Conservation (phyloP, 2,329 filamentous ascomycete species). For the Chaetoscypha palmicola region DNA sequence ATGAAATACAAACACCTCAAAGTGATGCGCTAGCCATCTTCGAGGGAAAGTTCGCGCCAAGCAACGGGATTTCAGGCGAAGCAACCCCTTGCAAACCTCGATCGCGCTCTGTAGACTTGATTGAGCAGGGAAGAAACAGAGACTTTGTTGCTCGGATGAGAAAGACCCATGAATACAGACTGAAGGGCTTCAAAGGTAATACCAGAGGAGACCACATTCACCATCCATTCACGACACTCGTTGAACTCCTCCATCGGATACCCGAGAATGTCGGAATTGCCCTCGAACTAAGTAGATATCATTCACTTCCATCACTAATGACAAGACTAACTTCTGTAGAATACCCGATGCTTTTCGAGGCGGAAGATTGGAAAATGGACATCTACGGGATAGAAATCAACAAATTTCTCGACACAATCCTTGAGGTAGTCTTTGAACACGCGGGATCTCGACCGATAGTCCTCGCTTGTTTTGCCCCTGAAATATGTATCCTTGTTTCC, state of each 20-base stretch:
- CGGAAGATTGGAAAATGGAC: constrained; percentile 13
- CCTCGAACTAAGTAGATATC: constrained; percentile 3
- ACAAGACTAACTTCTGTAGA: constrained; percentile 4
- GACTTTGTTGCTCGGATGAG: constrained; percentile 9
- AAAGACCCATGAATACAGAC: constrained; percentile 8
- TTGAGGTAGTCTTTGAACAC: constrained; percentile 1
- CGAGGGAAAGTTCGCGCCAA: neutral
- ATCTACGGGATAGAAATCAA: constrained; percentile 8
- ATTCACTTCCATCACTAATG: neutral
- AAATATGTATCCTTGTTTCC: constrained; percentile 12
- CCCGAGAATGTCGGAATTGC: constrained; percentile 6
- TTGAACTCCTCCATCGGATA: constrained; percentile 9
- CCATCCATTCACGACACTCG: constrained; percentile 9
- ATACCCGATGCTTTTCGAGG: constrained; percentile 15
- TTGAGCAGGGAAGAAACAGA: constrained; percentile 1
- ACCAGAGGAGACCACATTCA: constrained; percentile 11
- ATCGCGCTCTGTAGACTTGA: constrained; percentile 6
- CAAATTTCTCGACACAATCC: constrained; percentile 7
- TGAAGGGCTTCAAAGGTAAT: constrained; percentile 14
- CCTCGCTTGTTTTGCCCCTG: constrained; percentile 10
- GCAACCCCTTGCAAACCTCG: neutral
- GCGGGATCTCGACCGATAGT: constrained; percentile 5
- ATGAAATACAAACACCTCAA: constrained; percentile 5
- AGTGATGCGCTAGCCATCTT: neutral
- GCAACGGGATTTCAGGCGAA: neutral